These are phyloP conservation scores for Elaphomyces granulatus DNA, from an alignment of 495 filamentous ascomycete genomes.

Conservation along the genomic window DNA sequence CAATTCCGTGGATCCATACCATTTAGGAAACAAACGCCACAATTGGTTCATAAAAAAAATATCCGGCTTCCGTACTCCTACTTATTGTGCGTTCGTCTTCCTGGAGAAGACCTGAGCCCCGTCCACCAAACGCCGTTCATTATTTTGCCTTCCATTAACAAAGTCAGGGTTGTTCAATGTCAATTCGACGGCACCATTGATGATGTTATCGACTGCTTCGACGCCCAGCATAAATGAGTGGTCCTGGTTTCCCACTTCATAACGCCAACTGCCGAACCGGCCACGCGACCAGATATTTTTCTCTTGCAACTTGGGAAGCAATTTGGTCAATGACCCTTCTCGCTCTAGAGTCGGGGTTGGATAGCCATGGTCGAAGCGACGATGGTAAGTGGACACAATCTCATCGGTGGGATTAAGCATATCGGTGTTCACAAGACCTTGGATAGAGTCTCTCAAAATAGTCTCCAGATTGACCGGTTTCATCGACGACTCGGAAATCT, in stretches of 20 bases:
- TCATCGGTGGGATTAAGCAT: constrained; percentile 86
- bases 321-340: constrained; percentile 82
- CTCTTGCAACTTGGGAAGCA: constrained; percentile 82
- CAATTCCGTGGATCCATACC: no score
- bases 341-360: constrained; percentile 90
- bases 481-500: constrained; percentile 90
- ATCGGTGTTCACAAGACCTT: constrained; percentile 91
- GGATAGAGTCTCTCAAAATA: constrained; percentile 78
- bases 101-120: constrained; percentile 50
- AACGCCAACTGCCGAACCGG: constrained; percentile 95
- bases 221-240: constrained; percentile 98
- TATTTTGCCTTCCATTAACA: constrained; percentile 83
- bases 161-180: constrained; percentile 99
- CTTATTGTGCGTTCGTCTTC: constrained; percentile 28
- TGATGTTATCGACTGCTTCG: constrained; percentile 90
- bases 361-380: constrained; percentile 98
- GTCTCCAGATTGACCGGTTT: constrained; percentile 81
- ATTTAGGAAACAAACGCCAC: no score
- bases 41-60: no score
- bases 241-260: constrained; percentile 96
- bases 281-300: constrained; percentile 91
- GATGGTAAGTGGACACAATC: constrained; percentile 97
- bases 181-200: constrained; percentile 86
- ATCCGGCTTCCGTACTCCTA: no score
- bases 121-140: constrained; percentile 74